Evolutionary conservation across 2,329 filamentous ascomycete genomes (phyloP), one percentile per base, ranked within the genome.

Genomic region (Aspergillus oerlinghausenensis): DNA sequence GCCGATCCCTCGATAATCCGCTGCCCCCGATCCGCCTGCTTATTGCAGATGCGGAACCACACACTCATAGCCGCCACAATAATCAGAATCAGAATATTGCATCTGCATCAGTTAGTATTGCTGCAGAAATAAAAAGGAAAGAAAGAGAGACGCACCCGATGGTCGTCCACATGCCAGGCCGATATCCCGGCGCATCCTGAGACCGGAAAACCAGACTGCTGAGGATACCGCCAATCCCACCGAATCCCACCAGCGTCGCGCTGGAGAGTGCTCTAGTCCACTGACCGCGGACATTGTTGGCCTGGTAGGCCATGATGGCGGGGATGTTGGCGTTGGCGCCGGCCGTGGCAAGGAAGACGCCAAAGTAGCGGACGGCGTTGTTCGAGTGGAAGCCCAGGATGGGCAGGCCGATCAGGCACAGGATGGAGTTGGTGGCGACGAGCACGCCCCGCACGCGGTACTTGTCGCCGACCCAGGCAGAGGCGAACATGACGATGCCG

Each of bases 221-320:
- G 1, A 85, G 82, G 60, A 94, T 93, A 28, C 90, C 90, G 32
- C 90, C 90, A 28, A 94, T 79, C 3, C 88, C 89, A 6, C 89
- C 89, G 49, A 89, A 85, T 1, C 87, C 88, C 3, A 94, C 88
- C 2, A 92, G 80, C 0, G 86, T 88, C 1, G 90, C 88, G 57
- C 85, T 89, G 70, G 85, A 88, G 63, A 94, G 86, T 1, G 90
- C 90, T 50, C 90, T 84, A 77, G 93, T 94, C 89, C 90, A 94
- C 75, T 94, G 90, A 0, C 90, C 90, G 53, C 89, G 85, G 67
- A 95, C 87, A 73, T 95, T 95, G 76, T 93, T 94, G 48, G 89
- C 88, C 76, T 93, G 90, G 77, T 90, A 93, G 0, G 89, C 83
- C 77, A 95, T 84, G 43, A 84, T 79, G 3, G 85, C 81, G 0